Percentiles rank a stretch among this genome's conserved stretches.
Conservation (phyloP, 2,329 filamentous ascomycete species). For the Fusarium sp. region DNA sequence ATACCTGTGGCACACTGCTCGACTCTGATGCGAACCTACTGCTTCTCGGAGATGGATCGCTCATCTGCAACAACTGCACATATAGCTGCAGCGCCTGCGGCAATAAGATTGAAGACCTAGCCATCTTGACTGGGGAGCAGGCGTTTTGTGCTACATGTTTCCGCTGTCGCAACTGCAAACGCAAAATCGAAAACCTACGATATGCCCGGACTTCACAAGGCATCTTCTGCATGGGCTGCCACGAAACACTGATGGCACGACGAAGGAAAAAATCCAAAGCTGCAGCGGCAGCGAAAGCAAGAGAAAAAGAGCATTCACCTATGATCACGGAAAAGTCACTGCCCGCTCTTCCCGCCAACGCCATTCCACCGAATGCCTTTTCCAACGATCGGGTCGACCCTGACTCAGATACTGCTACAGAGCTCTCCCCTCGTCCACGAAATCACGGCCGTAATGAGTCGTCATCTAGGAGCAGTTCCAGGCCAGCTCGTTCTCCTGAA, state of each 20-base stretch:
- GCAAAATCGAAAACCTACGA: conserved; percentile 97
- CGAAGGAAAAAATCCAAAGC: conserved; percentile 87
- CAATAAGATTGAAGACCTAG: conserved; percentile 98
- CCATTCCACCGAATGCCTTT: conserved; percentile 71
- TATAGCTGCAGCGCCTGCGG: conserved; percentile 97
- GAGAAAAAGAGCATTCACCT: conserved; percentile 72
- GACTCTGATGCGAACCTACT: conserved; percentile 98
- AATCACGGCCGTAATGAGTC: conserved; percentile 65
- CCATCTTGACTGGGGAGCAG: conserved; percentile 96
- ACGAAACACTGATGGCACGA: conserved; percentile 95
- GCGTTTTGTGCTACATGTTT: conserved; percentile 98
- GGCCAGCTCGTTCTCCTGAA: conserved; percentile 67
- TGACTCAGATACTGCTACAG: conserved; percentile 75
- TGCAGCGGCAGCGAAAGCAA: conserved; percentile 66
- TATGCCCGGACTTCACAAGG: conserved; percentile 98
- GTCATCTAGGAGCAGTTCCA: conserved; percentile 66
- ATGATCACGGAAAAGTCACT: conserved; percentile 90
- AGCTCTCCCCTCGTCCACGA: conserved; percentile 74
- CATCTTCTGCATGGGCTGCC: conserved; percentile 99
- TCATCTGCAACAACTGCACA: conserved; percentile 99
- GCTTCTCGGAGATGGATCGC: conserved; percentile 94
- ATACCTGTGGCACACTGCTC: conserved; percentile 93
- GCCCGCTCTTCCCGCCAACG: conserved; percentile 86
- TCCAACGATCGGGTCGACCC: conserved; percentile 69
- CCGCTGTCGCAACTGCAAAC: conserved; percentile 96